phyloP scores from a whole-genome alignment of 257 asterid genomes.

The Rubia yunnanensis region DNA sequence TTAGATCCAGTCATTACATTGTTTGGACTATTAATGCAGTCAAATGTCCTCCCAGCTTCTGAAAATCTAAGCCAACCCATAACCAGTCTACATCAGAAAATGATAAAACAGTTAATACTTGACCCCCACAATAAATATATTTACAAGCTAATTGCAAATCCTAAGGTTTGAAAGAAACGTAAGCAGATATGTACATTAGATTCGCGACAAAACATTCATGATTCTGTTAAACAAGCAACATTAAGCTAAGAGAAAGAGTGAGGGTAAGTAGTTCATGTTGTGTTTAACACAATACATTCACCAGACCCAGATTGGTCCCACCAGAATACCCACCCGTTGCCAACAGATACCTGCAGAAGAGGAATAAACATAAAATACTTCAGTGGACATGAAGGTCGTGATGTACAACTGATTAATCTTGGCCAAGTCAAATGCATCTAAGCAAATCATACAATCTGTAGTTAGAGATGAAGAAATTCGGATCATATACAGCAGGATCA shows the following conservation, averaged over 20 bases:
- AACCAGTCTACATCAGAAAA: constrained; percentile 48
- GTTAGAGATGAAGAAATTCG: not conserved
- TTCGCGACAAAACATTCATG: too few relatives aligned
- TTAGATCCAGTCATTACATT: constrained; percentile 39
- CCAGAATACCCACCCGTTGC: constrained; percentile 67
- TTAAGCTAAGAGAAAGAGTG: not conserved
- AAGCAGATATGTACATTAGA: not conserved
- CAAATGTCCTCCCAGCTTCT: constrained; percentile 78
- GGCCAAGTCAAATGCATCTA: not conserved
- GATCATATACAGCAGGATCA: not conserved
- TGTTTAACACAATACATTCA: not conserved
- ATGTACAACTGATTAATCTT: not conserved
- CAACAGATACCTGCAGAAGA: constrained; percentile 84
- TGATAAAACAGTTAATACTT: not conserved
- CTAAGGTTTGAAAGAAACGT: not conserved
- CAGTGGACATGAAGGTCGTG: constrained; percentile 11
- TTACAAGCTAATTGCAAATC: not conserved
- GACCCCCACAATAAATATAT: not conserved
- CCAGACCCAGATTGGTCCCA: not conserved
- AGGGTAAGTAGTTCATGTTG: not conserved
- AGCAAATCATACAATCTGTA: not conserved
- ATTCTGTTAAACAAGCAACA: not conserved
- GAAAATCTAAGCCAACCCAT: constrained; percentile 92
- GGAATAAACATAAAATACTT: constrained; percentile 14
- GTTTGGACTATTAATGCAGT: constrained; percentile 69